Base-by-base conservation (phyloP, 176 grass and related monocot species). In the Miscanthus lutarioriparius region DNA sequence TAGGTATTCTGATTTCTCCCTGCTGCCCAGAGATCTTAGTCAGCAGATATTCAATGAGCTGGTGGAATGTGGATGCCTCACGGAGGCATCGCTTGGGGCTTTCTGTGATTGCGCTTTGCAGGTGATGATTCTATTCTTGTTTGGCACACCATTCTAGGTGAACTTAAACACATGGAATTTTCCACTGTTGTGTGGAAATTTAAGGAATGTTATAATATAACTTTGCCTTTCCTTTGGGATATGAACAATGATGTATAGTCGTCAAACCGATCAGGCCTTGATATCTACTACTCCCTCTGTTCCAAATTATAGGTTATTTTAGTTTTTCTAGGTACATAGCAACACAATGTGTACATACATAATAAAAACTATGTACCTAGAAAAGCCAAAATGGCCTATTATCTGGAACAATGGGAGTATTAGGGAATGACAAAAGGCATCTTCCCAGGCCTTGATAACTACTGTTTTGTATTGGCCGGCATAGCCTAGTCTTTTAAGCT, bases 21-120 rank as follows among this genome's bases (percentile, higher is more conserved):
- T 88, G 90, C 82, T 99, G 44, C 97, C 97, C 51, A 96, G 91
- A 77, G 97, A 99, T 91, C 91, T 99, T 87, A 99, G 91, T 80
- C 97, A 99, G 82, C 93, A 92, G 85, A 91, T 99, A 89, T 96
- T 99, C 77, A 89, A 96, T 77, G 90, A 94, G 71, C 72, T 99
- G 84, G 91, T 92, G 64, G 84, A 92, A 77, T 87, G 68, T 65
- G 83, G 73, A 73, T 83, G 54, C 81, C 91, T 99, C 43, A 94
- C 78, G 0, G 93, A 96, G 79, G 73, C 28, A 32, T 91, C 79
- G 48, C 88, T 99, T 22, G 84, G 77, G 78, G 85, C 93, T 35
- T 99, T 99, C 78, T 89, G 74, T 1, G 88, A 99, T 80, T 99
- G 93, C 58, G 97, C 90, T 89, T 84, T 99, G 80, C 93, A 94